phyloP scores from a whole-genome alignment of 257 asterid species.

The Gentiana straminea region DNA sequence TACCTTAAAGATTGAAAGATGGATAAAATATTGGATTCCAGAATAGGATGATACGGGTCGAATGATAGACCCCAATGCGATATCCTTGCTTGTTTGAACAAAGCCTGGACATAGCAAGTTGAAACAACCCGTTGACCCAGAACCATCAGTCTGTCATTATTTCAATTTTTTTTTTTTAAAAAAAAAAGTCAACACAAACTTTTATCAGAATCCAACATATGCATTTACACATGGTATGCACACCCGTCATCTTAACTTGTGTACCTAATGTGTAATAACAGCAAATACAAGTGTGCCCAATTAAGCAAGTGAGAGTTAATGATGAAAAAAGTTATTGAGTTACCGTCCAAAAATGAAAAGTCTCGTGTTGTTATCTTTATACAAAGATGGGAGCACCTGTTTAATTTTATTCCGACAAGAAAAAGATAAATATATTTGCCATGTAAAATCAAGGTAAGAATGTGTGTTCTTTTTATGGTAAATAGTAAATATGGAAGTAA shows the following conservation, averaged over 20 bases:
- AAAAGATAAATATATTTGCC: not conserved
- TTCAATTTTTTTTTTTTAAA: no score
- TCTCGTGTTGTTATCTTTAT: constrained; percentile 76
- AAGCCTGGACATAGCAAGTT: constrained; percentile 79
- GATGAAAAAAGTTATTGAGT: not conserved
- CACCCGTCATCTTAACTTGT: no score
- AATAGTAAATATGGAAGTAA: no score
- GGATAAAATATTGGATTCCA: constrained; percentile 63
- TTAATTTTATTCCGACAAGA: not conserved
- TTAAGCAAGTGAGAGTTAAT: no score
- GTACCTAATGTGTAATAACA: no score
- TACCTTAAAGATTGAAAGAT: constrained; percentile 89
- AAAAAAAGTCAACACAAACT: no score
- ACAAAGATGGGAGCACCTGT: constrained; percentile 85
- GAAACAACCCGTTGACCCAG: constrained; percentile 84
- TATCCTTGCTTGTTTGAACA: constrained; percentile 56
- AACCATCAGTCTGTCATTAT: constrained; percentile 63
- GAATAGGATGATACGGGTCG: constrained; percentile 49
- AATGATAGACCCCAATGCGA: constrained; percentile 84
- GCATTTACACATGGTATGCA: no score
- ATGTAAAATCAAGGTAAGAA: no score
- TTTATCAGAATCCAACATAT: no score
- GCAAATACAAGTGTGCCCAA: no score
- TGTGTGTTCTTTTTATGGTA: not conserved
- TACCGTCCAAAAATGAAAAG: constrained; percentile 94